Base-by-base conservation (phyloP, 257 asterid species). In the Cruciata laevipes region DNA sequence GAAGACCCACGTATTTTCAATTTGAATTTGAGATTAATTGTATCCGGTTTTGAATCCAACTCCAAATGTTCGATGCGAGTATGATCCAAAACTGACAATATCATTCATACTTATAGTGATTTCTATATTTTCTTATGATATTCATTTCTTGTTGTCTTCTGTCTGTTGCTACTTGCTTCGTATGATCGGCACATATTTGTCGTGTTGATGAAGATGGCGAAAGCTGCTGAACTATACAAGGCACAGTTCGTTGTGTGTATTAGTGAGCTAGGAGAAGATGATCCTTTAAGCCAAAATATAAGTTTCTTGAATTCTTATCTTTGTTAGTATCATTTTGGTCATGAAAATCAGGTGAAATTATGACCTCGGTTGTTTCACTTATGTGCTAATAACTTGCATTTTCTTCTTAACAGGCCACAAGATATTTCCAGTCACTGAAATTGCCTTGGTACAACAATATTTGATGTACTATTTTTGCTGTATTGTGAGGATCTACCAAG, bases 221-320 rank as follows among this genome's bases (percentile, higher is more conserved):
- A 82, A 74, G 85, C 71, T 61, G 79, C 77, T 61, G 82, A 69
- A 72, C 71, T 65, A 7, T 81, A 55, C 83, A 78, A 75, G n/a
- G 83, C 79, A 6, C 80, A 44, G 17, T 86, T 84, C 51, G 77
- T 84, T 25, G 70, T 88, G 65, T 71, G 63, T 65, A 74, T 88
- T 67, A 78, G 80, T 70, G 84, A 84, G 73, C 75, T 78, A 59
- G 95, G 92, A 30, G 82, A 72, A 73, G 83, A 76, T 42, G 88
- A 83, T 76, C 85, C 88, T 6, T 83, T 88, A 44, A 21, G 76
- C 63, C 83, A 66, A 61, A 84, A 86, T 75, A 95, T 86, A 76
- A 80, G 95, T 18, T 1, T 52, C 57, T 73, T 14, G 57, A 17
- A 51, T 30, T 14, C 17, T 66, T 35, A 20, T 16, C 10, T 65